phyloP scores from a whole-genome alignment of 768 basidiomycete species.

The Trametes gibbosa region DNA sequence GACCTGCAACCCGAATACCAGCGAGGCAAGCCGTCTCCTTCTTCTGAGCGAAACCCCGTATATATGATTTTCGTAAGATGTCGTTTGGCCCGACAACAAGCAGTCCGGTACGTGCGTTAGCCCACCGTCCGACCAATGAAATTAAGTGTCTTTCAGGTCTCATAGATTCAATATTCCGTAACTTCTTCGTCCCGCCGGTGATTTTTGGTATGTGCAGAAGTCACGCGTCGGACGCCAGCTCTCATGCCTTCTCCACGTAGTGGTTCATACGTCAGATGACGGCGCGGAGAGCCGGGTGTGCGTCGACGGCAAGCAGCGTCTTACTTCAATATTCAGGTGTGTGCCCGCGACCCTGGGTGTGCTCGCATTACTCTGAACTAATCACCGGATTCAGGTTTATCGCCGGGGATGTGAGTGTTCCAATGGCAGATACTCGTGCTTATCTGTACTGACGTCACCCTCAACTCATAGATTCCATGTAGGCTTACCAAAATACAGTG shows the following conservation, averaged over 20 bases:
- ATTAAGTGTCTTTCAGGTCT: constrained; percentile 36
- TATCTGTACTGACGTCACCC: background rate
- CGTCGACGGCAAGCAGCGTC: constrained; percentile 79
- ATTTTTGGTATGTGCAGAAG: constrained; percentile 55
- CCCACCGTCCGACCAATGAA: background rate
- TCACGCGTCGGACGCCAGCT: background rate
- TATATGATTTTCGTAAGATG: constrained; percentile 40
- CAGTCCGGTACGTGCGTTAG: constrained; percentile 43
- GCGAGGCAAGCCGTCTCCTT: constrained; percentile 44
- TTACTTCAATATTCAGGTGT: constrained; percentile 71
- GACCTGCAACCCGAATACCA: constrained; percentile 78
- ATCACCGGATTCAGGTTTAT: constrained; percentile 58
- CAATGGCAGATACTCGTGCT: background rate
- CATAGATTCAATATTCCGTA: constrained; percentile 72
- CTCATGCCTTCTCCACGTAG: constrained; percentile 25
- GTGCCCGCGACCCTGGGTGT: constrained; percentile 25
- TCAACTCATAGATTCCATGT: constrained; percentile 57
- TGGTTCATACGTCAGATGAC: constrained; percentile 52
- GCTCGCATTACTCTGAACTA: background rate
- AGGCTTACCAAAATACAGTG: constrained; percentile 20
- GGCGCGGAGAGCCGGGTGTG: constrained; percentile 66
- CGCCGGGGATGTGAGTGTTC: constrained; percentile 57
- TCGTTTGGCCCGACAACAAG: constrained; percentile 78
- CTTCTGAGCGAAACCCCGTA: background rate
- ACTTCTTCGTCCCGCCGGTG: constrained; percentile 78